Percentiles rank a stretch among this genome's conserved stretches.
phyloP scores from a whole-genome alignment of 2,329 filamentous ascomycete genomes.

The Leptoxyphium fumago region DNA sequence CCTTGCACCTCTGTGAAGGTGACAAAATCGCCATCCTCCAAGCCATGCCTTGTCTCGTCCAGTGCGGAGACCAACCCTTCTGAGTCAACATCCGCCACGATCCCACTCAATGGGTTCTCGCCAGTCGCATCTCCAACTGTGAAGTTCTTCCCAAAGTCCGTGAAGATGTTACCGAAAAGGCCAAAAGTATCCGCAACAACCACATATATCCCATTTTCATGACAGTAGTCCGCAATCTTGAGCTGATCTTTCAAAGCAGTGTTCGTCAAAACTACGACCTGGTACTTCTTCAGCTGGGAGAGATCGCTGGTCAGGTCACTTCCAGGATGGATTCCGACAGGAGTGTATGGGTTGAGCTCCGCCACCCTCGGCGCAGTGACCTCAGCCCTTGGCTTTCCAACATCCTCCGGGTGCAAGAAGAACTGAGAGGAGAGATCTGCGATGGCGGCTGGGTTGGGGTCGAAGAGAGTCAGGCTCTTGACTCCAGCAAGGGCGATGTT shows the following conservation, averaged over 20 bases:
- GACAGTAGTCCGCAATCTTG: slow-evolving; percentile 80
- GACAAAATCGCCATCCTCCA: slow-evolving; percentile 93
- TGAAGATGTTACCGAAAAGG: slow-evolving; percentile 90
- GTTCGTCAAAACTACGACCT: slow-evolving; percentile 82
- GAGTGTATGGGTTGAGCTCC: slow-evolving; percentile 93
- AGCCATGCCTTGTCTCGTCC: slow-evolving; percentile 85
- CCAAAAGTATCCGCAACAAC: slow-evolving; percentile 82
- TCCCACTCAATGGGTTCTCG: slow-evolving; percentile 74
- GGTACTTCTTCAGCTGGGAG: slow-evolving; percentile 73
- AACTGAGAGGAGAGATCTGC: slow-evolving; percentile 93
- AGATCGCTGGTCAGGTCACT: slow-evolving; percentile 59
- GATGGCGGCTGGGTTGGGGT: slow-evolving; percentile 70
- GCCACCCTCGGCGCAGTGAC: slow-evolving; percentile 80
- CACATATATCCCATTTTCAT: slow-evolving; percentile 82
- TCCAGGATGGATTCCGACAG: slow-evolving; percentile 57
- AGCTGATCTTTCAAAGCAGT: slow-evolving; percentile 69
- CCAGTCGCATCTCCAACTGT: slow-evolving; percentile 80
- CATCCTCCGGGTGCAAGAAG: slow-evolving; percentile 76
- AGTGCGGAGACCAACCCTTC: slow-evolving; percentile 83
- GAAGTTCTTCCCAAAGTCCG: slow-evolving; percentile 92
- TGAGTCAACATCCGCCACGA: slow-evolving; percentile 78
- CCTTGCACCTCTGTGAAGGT: slow-evolving; percentile 89
- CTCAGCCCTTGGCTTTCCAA: slow-evolving; percentile 79
- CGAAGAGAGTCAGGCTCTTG: slow-evolving; percentile 88
- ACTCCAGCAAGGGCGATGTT: slow-evolving; percentile 96